phyloP scores from a whole-genome alignment of 169 alveolate genomes.

The Cryptosporidium ubiquitum region DNA sequence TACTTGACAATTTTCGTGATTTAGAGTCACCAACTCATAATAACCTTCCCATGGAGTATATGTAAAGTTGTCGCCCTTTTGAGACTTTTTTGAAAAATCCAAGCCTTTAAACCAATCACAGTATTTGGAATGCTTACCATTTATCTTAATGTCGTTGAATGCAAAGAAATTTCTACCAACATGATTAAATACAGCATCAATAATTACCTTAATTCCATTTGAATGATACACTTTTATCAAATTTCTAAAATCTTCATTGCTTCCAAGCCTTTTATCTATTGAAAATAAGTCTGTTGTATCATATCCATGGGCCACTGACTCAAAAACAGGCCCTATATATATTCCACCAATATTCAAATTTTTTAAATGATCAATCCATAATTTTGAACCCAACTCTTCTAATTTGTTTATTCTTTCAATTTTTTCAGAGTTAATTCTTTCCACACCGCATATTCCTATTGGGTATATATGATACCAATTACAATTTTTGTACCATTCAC shows the following conservation, averaged over 20 bases:
- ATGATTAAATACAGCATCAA: slow-evolving; percentile 68
- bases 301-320: slow-evolving; percentile 63
- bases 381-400: slow-evolving; percentile 5
- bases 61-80: slow-evolving; percentile 57
- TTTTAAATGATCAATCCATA: slow-evolving; percentile 53
- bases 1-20: slow-evolving; percentile 29
- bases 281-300: slow-evolving; percentile 52
- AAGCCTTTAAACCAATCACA: slow-evolving; percentile 57
- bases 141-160: slow-evolving; percentile 19
- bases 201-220: slow-evolving; percentile 39
- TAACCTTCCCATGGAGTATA: slow-evolving; percentile 65
- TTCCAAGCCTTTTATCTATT: slow-evolving; percentile 52
- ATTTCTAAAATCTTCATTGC: slow-evolving; percentile 23
- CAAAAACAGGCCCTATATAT: slow-evolving; percentile 66
- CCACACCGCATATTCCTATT: slow-evolving; percentile 50
- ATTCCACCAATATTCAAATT: slow-evolving; percentile 56
- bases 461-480: slow-evolving; percentile 74
- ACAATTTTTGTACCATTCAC: slow-evolving; percentile 49
- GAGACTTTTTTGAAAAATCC: slow-evolving; percentile 40
- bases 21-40: slow-evolving; percentile 42
- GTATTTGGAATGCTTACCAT: slow-evolving; percentile 42
- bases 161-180: slow-evolving; percentile 68
- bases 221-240: slow-evolving; percentile 42
- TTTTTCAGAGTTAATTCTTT: slow-evolving; percentile 8
- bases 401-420: slow-evolving; percentile 5